Evolutionary conservation across 345 rosid genomes (phyloP).

Genomic region (Lenwebbia sp.): DNA sequence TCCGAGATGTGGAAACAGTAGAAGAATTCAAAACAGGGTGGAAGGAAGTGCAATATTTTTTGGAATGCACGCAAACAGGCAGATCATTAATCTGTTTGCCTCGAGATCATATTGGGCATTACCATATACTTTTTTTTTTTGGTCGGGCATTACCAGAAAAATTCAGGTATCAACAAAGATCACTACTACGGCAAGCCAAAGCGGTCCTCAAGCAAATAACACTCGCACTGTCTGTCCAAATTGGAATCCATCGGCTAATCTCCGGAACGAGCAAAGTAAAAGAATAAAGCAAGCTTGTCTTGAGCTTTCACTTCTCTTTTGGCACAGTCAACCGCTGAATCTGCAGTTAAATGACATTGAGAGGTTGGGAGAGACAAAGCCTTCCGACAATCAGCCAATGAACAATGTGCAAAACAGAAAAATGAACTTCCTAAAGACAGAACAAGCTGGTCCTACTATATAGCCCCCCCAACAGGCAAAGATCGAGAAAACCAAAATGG

Average conservation of each 20-base stretch:
- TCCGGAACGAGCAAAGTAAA: not conserved
- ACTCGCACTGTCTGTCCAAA: not conserved
- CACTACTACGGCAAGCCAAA: not conserved
- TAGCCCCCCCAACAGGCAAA: not conserved
- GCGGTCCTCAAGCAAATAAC: not conserved
- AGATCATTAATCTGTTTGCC: too few species aligned
- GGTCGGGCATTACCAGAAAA: too few species aligned
- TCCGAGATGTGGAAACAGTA: too few species aligned
- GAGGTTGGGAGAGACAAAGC: conserved; percentile 8
- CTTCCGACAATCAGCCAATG: not conserved
- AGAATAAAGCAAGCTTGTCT: not conserved
- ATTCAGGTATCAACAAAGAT: not conserved
- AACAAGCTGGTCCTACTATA: not conserved
- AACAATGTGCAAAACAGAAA: not conserved
- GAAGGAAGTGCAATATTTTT: too few species aligned
- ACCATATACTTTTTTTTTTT: too few species aligned
- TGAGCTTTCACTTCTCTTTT: not conserved
- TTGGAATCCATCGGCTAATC: not conserved
- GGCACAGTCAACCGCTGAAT: not conserved
- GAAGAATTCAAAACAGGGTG: too few species aligned
- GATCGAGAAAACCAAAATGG: not conserved
- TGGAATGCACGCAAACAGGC: too few species aligned
- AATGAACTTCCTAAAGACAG: not conserved
- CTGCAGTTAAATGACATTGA: conserved; percentile 12
- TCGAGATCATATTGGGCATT: too few species aligned